Evolutionary conservation across 176 grass and related monocot species (phyloP).

Genomic region (Cenchrus purpureus): DNA sequence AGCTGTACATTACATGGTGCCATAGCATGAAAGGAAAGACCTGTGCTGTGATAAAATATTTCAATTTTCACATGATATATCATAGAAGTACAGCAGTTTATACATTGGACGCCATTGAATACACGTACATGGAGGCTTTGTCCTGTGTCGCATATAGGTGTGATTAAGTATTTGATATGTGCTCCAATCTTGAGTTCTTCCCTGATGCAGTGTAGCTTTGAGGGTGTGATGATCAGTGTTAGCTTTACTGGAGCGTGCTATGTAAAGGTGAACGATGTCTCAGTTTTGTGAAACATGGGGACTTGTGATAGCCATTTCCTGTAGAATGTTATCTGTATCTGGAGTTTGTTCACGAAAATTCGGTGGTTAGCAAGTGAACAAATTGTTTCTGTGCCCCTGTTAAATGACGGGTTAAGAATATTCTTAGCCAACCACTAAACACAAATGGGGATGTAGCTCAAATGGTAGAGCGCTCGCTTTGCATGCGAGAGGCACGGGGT

Average conservation of each 20-base stretch:
- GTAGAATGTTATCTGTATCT: neutral
- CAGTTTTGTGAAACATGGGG: neutral
- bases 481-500: conserved; percentile 98
- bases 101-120: neutral
- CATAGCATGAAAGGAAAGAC: neutral
- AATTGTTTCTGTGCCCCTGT: neutral
- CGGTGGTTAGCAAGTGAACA: too few relatives aligned
- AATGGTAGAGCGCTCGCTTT: conserved; percentile 99
- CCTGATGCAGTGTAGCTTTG: neutral
- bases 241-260: neutral
- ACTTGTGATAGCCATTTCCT: neutral
- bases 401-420: neutral
- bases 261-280: neutral
- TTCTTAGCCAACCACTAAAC: fast-evolving
- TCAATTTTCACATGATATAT: neutral
- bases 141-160: neutral
- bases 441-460: conserved; percentile 74
- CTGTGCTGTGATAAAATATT: neutral
- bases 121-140: too few relatives aligned
- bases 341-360: neutral
- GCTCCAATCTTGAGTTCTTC: neutral
- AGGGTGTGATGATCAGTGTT: neutral
- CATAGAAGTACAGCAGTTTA: neutral
- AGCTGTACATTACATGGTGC: neutral
- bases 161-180: neutral